Percentiles rank a stretch among this genome's conserved stretches.
These are phyloP conservation scores for Darksidea phi DNA, from an alignment of 495 filamentous ascomycete species.

Conservation along the genomic window DNA sequence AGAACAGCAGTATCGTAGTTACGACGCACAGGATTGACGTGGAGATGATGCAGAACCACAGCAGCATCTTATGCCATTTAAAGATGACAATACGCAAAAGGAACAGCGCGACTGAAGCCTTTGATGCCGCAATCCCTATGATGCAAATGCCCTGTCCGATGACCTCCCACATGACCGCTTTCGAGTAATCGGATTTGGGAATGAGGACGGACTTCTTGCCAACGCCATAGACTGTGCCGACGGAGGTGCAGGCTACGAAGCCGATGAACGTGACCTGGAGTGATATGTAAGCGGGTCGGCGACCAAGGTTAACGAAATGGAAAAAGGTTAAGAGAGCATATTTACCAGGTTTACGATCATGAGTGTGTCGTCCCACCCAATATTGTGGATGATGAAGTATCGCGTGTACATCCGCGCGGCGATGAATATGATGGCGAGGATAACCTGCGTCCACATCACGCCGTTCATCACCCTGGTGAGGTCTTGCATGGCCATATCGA, in stretches of 20 bases:
- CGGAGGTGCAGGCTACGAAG: slow-evolving; percentile 8
- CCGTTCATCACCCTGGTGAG: slow-evolving; percentile 3
- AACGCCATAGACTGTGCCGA: slow-evolving; percentile 18
- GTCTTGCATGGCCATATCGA: slow-evolving; percentile 12
- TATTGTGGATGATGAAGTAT: slow-evolving; percentile 17
- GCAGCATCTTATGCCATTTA: slow-evolving; percentile 13
- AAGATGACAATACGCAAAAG: slow-evolving; percentile 15
- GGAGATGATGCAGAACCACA: slow-evolving; percentile 23
- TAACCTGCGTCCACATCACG: slow-evolving; percentile 23
- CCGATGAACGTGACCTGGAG: slow-evolving; percentile 11
- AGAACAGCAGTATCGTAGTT: slow-evolving; percentile 15
- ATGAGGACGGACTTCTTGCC: slow-evolving; percentile 19
- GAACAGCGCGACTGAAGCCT: slow-evolving; percentile 20
- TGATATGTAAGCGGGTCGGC: not conserved
- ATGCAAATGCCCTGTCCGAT: slow-evolving; percentile 24
- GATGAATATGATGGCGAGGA: slow-evolving; percentile 11
- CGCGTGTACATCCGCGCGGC: slow-evolving; percentile 12
- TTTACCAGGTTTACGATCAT: slow-evolving; percentile 19
- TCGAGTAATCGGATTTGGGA: slow-evolving; percentile 4
- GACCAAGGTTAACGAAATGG: not conserved
- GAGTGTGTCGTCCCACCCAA: slow-evolving; percentile 18
- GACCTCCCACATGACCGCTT: slow-evolving; percentile 25
- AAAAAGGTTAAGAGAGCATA: not conserved
- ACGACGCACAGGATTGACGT: slow-evolving; percentile 14
- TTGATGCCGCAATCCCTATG: slow-evolving; percentile 19